phyloP scores from a whole-genome alignment of 2,329 filamentous ascomycete genomes.

The Chalaropsis ovoidea region DNA sequence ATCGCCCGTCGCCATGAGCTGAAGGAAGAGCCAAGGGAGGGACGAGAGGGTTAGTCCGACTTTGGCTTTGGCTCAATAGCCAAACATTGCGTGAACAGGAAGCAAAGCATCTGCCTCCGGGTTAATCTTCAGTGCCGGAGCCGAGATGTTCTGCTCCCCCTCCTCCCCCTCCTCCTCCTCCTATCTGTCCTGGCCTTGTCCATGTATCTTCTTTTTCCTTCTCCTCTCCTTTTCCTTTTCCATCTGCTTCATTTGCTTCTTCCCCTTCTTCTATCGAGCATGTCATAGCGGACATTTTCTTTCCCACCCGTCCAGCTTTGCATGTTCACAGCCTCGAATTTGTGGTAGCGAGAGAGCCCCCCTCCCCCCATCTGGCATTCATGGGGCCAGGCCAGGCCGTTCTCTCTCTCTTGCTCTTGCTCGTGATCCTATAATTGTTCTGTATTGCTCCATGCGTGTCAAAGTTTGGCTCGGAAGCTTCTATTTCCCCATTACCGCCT shows the following conservation, averaged over 20 bases:
- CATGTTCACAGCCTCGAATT: not conserved
- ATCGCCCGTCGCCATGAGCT: slow-evolving; percentile 2
- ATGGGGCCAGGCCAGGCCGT: not conserved
- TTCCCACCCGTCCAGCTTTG: not conserved
- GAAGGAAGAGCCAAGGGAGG: not conserved
- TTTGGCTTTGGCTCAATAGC: too few relatives aligned
- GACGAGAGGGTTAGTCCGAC: not conserved
- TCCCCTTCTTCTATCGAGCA: not conserved
- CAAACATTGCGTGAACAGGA: not conserved
- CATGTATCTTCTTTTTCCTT: not conserved
- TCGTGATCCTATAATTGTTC: too few relatives aligned
- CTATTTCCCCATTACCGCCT: not conserved
- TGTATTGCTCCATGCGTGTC: too few relatives aligned
- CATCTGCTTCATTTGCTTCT: not conserved
- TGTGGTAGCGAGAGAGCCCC: not conserved
- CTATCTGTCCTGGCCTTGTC: not conserved
- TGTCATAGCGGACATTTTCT: not conserved
- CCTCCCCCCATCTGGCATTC: not conserved
- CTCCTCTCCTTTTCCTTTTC: not conserved
- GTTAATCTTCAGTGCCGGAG: slow-evolving; percentile 8
- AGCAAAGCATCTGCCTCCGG: not conserved
- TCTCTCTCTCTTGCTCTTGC: too few relatives aligned
- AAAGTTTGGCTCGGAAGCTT: not conserved
- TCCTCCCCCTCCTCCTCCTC: too few relatives aligned
- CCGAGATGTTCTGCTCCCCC: not conserved